Evolutionary conservation across 768 basidiomycete genomes (phyloP).

Genomic region (Suillus subalutaceus): DNA sequence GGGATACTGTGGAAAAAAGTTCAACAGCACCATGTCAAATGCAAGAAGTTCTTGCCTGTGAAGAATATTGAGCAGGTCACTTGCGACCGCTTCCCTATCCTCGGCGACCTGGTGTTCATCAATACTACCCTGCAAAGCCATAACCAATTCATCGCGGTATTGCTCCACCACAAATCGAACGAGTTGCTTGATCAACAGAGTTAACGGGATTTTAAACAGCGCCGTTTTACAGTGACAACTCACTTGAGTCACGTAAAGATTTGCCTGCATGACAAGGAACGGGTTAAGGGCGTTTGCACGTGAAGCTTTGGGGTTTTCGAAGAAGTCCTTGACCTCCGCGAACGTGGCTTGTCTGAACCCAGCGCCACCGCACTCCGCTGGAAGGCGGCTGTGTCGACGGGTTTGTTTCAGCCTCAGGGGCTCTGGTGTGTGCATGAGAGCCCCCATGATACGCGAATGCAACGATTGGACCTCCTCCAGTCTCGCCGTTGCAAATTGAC

Average conservation of each 20-base stretch:
- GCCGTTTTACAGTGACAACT: conserved; percentile 16
- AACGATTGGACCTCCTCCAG: conserved; percentile 85
- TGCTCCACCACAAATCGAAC: conserved; percentile 92
- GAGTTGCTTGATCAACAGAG: conserved; percentile 65
- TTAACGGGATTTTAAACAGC: not conserved
- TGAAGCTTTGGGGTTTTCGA: conserved; percentile 87
- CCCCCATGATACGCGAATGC: conserved; percentile 73
- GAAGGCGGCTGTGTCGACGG: conserved; percentile 49
- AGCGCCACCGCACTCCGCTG: conserved; percentile 65
- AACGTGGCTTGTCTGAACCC: conserved; percentile 84
- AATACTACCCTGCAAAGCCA: conserved; percentile 63
- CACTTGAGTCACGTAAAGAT: conserved; percentile 91
- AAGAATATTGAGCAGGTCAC: conserved; percentile 83
- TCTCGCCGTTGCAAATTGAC: conserved; percentile 82
- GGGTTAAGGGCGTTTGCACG: conserved; percentile 86
- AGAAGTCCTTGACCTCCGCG: conserved; percentile 88
- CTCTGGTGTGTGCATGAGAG: conserved; percentile 77
- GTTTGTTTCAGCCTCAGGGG: conserved; percentile 69
- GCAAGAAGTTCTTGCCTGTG: conserved; percentile 55
- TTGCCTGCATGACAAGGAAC: conserved; percentile 91
- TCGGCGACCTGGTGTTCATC: conserved; percentile 69
- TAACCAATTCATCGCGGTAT: conserved; percentile 84
- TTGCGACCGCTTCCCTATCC: conserved; percentile 82
- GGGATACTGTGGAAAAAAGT: conserved; percentile 63
- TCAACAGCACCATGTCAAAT: conserved; percentile 13